These are phyloP conservation scores for Alternaria viburni DNA, from an alignment of 2,329 filamentous ascomycete genomes.

Conservation along the genomic window DNA sequence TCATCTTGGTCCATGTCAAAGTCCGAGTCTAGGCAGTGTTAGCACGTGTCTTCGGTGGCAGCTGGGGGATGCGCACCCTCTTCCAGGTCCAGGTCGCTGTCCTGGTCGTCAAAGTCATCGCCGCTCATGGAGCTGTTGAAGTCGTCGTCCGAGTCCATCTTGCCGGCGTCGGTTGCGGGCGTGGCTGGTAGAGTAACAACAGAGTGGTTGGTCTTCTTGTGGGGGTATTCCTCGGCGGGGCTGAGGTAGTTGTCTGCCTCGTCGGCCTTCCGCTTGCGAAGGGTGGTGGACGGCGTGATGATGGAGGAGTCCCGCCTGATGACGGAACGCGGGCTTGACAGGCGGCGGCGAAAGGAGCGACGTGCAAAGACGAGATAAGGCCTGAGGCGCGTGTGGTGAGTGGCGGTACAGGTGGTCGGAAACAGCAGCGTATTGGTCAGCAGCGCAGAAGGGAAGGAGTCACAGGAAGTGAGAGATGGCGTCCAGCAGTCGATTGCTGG, in stretches of 20 bases:
- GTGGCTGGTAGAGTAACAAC: slow-evolving; percentile 38
- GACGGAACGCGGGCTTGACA: slow-evolving; percentile 46
- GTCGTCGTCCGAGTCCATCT: slow-evolving; percentile 96
- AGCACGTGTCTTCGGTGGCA: slow-evolving; percentile 17
- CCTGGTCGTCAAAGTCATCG: slow-evolving; percentile 76
- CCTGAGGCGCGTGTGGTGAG: slow-evolving; percentile 6
- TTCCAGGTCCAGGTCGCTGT: slow-evolving; percentile 68
- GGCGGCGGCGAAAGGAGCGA: slow-evolving; percentile 33
- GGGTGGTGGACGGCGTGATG: slow-evolving; percentile 46
- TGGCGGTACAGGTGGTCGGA: slow-evolving; percentile 5
- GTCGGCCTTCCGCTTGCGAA: slow-evolving; percentile 50
- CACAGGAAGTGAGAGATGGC: slow-evolving; percentile 2
- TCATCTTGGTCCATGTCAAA: slow-evolving; percentile 65
- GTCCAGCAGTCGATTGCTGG: slow-evolving; percentile 1
- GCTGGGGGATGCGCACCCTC: slow-evolving; percentile 45
- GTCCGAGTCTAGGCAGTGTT: slow-evolving; percentile 53
- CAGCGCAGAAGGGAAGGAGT: neutral
- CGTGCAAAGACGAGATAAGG: slow-evolving; percentile 9
- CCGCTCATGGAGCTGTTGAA: slow-evolving; percentile 86
- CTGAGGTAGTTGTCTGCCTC: slow-evolving; percentile 38
- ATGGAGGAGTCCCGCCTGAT: slow-evolving; percentile 45
- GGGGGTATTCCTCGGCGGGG: slow-evolving; percentile 36
- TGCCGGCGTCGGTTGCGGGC: slow-evolving; percentile 49
- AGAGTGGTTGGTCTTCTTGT: slow-evolving; percentile 34
- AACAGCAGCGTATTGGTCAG: slow-evolving; percentile 12